These are phyloP conservation scores for Mytilinidion resinicola DNA, from an alignment of 495 filamentous ascomycete species.

Conservation along the genomic window DNA sequence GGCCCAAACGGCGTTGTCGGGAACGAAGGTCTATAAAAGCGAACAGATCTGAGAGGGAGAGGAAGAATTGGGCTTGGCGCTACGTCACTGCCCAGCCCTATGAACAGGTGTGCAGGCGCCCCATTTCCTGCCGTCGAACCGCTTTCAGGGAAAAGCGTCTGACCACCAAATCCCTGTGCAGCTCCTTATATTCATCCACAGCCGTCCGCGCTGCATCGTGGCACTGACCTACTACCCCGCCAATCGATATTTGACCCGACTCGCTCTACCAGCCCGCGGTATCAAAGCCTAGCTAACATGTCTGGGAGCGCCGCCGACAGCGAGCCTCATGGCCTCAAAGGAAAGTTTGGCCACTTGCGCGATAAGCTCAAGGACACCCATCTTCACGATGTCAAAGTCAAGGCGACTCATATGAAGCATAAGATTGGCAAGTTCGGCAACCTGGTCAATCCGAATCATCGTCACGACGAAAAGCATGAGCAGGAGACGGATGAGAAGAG, in stretches of 20 bases:
- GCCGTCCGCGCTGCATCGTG: background rate
- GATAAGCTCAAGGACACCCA: slow-evolving; percentile 54
- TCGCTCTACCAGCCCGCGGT: background rate
- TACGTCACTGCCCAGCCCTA: no score
- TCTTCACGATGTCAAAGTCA: slow-evolving; percentile 80
- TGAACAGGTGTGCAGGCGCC: no score
- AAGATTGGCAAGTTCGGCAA: slow-evolving; percentile 64
- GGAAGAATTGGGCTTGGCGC: no score
- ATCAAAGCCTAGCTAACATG: background rate
- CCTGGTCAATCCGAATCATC: slow-evolving; percentile 80
- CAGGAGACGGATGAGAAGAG: slow-evolving; percentile 75
- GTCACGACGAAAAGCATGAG: slow-evolving; percentile 92
- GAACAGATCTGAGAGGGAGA: no score
- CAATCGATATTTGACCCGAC: background rate
- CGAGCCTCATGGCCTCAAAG: slow-evolving; percentile 16
- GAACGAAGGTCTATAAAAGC: no score
- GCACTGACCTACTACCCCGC: background rate
- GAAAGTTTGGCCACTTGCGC: slow-evolving; percentile 25
- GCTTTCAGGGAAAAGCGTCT: background rate
- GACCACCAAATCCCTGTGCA: background rate
- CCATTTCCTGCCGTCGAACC: no score
- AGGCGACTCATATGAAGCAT: slow-evolving; percentile 71
- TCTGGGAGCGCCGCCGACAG: background rate
- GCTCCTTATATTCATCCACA: background rate
- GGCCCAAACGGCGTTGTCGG: no score